Conservation (phyloP, 2,329 filamentous ascomycete species). For the Sclerotinia trifoliorum region DNA sequence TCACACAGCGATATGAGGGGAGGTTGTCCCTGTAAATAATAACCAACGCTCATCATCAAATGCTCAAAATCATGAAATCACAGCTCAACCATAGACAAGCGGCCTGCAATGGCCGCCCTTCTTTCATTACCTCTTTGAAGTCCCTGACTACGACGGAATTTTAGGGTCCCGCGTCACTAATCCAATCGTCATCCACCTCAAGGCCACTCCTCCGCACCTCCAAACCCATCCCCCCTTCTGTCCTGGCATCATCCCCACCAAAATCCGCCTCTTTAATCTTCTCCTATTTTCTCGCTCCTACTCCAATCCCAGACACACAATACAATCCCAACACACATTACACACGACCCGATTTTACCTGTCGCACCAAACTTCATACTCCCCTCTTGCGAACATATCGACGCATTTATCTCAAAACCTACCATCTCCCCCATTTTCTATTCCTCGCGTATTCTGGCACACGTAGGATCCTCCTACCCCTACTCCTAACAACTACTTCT, state of each 20-base stretch:
- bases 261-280: slow-evolving; percentile 14
- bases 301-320: neutral
- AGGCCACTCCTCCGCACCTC: neutral
- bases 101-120: neutral
- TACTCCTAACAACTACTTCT: slow-evolving; percentile 21
- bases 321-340: slow-evolving; percentile 22
- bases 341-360: slow-evolving; percentile 28
- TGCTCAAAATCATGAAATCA: neutral
- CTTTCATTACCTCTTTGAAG: neutral
- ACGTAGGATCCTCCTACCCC: neutral
- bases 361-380: slow-evolving; percentile 23
- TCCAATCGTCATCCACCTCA: neutral
- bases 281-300: slow-evolving; percentile 5
- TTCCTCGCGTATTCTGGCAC: slow-evolving; percentile 33
- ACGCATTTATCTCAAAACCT: slow-evolving; percentile 32
- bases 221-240: slow-evolving; percentile 9
- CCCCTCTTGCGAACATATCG: slow-evolving; percentile 32
- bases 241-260: neutral
- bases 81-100: neutral
- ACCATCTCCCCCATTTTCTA: slow-evolving; percentile 27
- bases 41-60: neutral
- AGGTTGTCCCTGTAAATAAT: neutral
- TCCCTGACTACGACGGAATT: neutral
- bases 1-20: neutral
- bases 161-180: neutral